A percentile compares a stretch with the other conserved stretches of the same genome.
phyloP scores from a whole-genome alignment of 148 eudicot genomes.

The Vaccinium macrocarpon region DNA sequence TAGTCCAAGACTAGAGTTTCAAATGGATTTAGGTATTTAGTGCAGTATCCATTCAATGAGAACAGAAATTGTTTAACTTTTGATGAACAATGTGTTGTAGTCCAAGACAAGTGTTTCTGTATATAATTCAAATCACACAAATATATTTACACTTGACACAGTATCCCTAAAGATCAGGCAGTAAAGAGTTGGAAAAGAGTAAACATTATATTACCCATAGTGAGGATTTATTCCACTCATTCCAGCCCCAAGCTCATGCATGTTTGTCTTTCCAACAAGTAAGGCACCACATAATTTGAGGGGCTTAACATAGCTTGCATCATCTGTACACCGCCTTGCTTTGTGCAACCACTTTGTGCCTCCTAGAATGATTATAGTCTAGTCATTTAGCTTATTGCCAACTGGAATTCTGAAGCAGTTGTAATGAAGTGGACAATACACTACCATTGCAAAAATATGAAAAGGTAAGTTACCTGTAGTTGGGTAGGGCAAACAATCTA shows the following conservation, averaged over 20 bases:
- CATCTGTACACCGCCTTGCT: slow-evolving; percentile 60
- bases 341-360: slow-evolving; percentile 96
- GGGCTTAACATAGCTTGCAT: slow-evolving; percentile 71
- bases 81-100: neutral
- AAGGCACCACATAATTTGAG: slow-evolving; percentile 82
- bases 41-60: no score
- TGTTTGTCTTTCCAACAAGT: slow-evolving; percentile 92
- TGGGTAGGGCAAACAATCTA: slow-evolving; percentile 88
- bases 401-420: neutral
- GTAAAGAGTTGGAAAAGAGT: neutral
- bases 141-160: neutral
- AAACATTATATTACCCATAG: slow-evolving; percentile 61
- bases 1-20: no score
- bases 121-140: neutral
- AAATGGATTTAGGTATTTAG: no score
- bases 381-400: neutral
- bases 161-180: neutral
- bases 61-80: no score
- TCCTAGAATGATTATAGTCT: slow-evolving; percentile 37
- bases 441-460: neutral
- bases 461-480: slow-evolving; percentile 61
- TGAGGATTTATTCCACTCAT: slow-evolving; percentile 97
- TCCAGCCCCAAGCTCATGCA: slow-evolving; percentile 99
- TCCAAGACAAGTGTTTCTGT: neutral
- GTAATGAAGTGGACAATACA: neutral